phyloP scores from a whole-genome alignment of 2,329 filamentous ascomycete genomes.

The Pseudocercospora crystallina region DNA sequence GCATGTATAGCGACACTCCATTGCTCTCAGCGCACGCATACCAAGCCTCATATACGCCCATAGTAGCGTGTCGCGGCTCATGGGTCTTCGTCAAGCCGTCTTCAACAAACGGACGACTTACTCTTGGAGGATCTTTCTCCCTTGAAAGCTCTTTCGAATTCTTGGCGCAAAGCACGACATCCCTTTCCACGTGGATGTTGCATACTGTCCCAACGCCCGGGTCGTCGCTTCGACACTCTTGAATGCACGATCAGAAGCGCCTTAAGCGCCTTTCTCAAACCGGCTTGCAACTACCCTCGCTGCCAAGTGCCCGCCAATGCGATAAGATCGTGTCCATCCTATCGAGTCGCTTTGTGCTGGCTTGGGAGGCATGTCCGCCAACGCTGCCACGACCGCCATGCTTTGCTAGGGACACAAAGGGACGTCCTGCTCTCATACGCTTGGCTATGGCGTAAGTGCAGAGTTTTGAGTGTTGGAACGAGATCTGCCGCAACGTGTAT shows the following conservation, averaged over 20 bases:
- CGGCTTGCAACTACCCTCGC: neutral
- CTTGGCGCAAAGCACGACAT: conserved; percentile 13
- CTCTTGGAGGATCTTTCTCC: no score
- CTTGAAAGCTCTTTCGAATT: neutral
- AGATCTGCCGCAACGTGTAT: conserved; percentile 1
- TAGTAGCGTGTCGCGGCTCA: no score
- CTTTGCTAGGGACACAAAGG: conserved; percentile 8
- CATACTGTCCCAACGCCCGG: neutral
- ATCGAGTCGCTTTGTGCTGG: conserved; percentile 2
- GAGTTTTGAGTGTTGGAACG: neutral
- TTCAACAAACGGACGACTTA: no score
- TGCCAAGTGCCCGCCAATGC: conserved; percentile 6
- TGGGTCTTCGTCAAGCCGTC: no score
- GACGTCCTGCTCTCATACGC: conserved; percentile 7
- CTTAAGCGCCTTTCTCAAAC: neutral
- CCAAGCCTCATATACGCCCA: no score
- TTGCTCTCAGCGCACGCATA: no score
- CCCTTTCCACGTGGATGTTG: conserved; percentile 1
- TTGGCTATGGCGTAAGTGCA: conserved; percentile 12
- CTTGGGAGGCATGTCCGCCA: conserved; percentile 2
- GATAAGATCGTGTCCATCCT: conserved; percentile 8
- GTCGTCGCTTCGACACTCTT: neutral
- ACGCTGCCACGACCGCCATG: neutral
- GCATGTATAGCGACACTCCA: no score
- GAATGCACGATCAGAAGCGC: neutral